These are phyloP conservation scores for Sporothrix phasma DNA, from an alignment of 2,329 filamentous ascomycete genomes.

Conservation along the genomic window DNA sequence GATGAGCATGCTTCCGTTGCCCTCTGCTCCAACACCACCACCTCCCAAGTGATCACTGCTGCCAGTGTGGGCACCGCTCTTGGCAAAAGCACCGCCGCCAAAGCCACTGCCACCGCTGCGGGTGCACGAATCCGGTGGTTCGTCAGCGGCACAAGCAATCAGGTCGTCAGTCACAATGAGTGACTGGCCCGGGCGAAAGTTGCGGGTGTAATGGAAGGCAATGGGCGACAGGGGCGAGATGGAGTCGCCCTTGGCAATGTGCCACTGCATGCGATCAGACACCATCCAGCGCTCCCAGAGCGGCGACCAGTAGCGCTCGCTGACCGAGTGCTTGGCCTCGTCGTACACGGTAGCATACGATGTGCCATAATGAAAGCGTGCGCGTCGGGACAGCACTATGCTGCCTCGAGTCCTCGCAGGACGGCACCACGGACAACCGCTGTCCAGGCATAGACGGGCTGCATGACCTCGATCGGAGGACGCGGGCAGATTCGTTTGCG, in stretches of 20 bases:
- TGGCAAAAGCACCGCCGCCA: not conserved
- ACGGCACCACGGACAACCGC: slow-evolving; percentile 71
- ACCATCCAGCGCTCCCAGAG: slow-evolving; percentile 80
- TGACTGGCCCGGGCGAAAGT: slow-evolving; percentile 69
- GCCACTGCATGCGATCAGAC: slow-evolving; percentile 75
- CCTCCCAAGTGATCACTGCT: not conserved
- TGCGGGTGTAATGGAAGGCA: slow-evolving; percentile 77
- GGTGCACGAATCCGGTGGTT: slow-evolving; percentile 50
- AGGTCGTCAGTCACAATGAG: slow-evolving; percentile 71
- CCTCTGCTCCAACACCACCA: slow-evolving; percentile 25
- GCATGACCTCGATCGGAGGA: slow-evolving; percentile 64
- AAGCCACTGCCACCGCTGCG: slow-evolving; percentile 22
- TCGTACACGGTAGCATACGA: slow-evolving; percentile 76
- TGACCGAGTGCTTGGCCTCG: slow-evolving; percentile 60
- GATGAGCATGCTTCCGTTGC: slow-evolving; percentile 39
- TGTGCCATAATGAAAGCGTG: slow-evolving; percentile 69
- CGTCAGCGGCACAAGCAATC: slow-evolving; percentile 63
- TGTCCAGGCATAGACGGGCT: slow-evolving; percentile 74
- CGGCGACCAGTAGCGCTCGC: slow-evolving; percentile 68
- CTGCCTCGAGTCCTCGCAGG: slow-evolving; percentile 65
- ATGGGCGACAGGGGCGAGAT: slow-evolving; percentile 65
- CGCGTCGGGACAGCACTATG: slow-evolving; percentile 66
- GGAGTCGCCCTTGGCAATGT: slow-evolving; percentile 69
- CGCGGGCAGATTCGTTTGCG: not conserved
- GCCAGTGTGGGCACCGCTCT: not conserved